These are phyloP conservation scores for Amanita subjunquillea DNA, from an alignment of 768 basidiomycete species.

Conservation along the genomic window DNA sequence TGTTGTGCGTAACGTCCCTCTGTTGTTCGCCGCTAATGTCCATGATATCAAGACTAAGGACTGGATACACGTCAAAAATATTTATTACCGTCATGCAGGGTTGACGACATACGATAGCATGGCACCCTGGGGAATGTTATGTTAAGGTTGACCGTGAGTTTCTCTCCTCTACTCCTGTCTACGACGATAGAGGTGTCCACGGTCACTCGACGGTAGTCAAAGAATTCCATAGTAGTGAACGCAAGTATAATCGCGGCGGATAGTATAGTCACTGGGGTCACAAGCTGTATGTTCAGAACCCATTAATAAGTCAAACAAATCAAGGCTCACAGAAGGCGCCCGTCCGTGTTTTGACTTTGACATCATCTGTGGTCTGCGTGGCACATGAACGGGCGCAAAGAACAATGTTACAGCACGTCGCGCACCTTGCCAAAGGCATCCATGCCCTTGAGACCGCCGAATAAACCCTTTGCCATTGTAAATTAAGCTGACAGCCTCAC, in stretches of 20 bases:
- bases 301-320: not conserved
- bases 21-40: constrained; percentile 97
- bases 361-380: constrained; percentile 90
- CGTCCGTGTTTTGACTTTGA: constrained; percentile 96
- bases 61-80: constrained; percentile 28
- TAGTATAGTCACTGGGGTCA: constrained; percentile 73
- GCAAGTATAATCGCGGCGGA: constrained; percentile 88
- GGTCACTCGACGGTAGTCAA: constrained; percentile 85
- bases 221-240: constrained; percentile 87
- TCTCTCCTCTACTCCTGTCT: constrained; percentile 92
- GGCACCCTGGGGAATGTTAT: constrained; percentile 95
- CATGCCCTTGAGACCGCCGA: constrained; percentile 75
- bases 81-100: not conserved
- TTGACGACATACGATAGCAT: constrained; percentile 73
- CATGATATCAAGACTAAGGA: constrained; percentile 94
- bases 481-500: constrained; percentile 25
- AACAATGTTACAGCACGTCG: not conserved
- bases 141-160: constrained; percentile 83
- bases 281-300: constrained; percentile 4
- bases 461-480: constrained; percentile 68
- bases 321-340: constrained; percentile 71
- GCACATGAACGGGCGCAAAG: not conserved
- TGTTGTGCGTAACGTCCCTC: constrained; percentile 81
- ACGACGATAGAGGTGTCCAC: constrained; percentile 91
- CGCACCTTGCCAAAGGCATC: constrained; percentile 99